A percentile compares a stretch with the other conserved stretches of the same genome.
Evolutionary conservation across 1,284 basidiomycete species (phyloP).

Genomic region (Ganoderma leucocontextum): DNA sequence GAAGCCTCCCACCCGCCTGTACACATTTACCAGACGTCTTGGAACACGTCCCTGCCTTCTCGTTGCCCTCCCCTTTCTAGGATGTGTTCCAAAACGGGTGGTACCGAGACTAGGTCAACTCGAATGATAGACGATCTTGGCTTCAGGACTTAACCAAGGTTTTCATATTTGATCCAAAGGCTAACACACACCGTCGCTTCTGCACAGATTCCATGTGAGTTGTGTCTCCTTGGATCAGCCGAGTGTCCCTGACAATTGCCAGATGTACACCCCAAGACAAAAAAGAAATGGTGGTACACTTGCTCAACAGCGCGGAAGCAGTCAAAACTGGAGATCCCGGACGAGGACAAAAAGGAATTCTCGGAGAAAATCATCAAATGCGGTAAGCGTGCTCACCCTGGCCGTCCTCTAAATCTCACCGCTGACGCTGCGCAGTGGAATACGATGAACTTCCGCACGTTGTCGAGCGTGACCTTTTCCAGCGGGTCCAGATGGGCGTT

Average conservation of each 20-base stretch:
- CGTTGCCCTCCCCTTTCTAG: background rate
- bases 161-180: background rate
- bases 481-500: conserved; percentile 80
- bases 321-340: conserved; percentile 57
- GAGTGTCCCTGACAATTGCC: conserved; percentile 31
- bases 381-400: conserved; percentile 49
- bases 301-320: conserved; percentile 52
- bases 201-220: conserved; percentile 50
- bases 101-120: too few species aligned
- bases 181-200: background rate
- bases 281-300: conserved; percentile 68
- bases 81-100: background rate
- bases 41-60: too few species aligned
- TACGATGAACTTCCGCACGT: conserved; percentile 57
- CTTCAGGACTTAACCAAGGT: background rate
- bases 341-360: conserved; percentile 57
- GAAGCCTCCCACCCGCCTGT: too few species aligned
- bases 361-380: conserved; percentile 64
- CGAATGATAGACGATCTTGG: too few species aligned
- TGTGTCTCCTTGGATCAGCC: too few species aligned
- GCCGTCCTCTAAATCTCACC: background rate
- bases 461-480: conserved; percentile 76
- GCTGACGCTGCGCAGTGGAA: conserved; percentile 54
- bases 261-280: conserved; percentile 59
- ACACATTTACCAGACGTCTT: too few species aligned